phyloP scores from a whole-genome alignment of 371 early-diverging fungal species.

The Actinomucor elegans region DNA sequence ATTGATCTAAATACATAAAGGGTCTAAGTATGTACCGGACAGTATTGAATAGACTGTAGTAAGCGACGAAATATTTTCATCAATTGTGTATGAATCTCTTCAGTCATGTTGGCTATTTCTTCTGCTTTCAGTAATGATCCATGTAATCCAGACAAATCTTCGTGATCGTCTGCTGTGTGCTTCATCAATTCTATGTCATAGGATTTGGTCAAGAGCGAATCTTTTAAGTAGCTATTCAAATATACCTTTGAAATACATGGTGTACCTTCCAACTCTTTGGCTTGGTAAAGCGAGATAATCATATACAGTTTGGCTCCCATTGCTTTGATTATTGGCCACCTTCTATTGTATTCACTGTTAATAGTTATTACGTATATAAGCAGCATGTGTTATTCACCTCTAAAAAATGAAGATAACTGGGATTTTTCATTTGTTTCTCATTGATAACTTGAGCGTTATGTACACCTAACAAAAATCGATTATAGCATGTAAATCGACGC shows the following conservation, averaged over 20 bases:
- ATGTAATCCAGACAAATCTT: conserved; percentile 30
- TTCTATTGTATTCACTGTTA: too few species aligned
- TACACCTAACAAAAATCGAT: conserved; percentile 20
- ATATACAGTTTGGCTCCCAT: conserved; percentile 21
- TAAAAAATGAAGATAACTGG: conserved; percentile 12
- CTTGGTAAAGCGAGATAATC: conserved; percentile 31
- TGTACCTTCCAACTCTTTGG: conserved; percentile 44
- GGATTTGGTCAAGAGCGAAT: not conserved
- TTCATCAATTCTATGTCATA: conserved; percentile 29
- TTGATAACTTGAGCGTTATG: conserved; percentile 18
- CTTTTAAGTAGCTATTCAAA: too few species aligned
- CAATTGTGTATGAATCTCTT: conserved; percentile 39
- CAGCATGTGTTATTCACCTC: too few species aligned
- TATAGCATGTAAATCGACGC: conserved; percentile 19
- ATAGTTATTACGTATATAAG: too few species aligned
- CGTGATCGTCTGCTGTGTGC: conserved; percentile 29
- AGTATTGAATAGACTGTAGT: conserved; percentile 21
- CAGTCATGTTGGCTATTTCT: conserved; percentile 42
- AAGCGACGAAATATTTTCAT: conserved; percentile 30
- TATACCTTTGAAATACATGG: conserved; percentile 46
- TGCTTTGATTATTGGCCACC: conserved; percentile 5
- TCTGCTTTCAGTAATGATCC: conserved; percentile 27
- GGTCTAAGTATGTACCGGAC: conserved; percentile 21
- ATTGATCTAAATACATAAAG: too few species aligned
- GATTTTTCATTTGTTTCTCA: conserved; percentile 21